Conservation (phyloP, 805 yeast species). For the Grigorovia humatica region DNA sequence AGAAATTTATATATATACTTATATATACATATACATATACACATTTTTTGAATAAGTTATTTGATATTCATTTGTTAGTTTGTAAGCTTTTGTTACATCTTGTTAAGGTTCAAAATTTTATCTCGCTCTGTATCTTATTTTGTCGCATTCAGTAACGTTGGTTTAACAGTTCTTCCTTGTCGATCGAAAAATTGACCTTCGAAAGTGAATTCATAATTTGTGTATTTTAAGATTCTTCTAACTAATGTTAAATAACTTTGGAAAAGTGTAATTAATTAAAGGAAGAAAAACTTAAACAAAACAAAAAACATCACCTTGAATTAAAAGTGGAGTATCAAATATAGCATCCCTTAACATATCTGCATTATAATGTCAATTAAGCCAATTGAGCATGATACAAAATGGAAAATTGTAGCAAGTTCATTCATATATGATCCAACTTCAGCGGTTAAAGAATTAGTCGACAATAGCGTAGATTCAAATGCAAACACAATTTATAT, state of each 20-base stretch:
- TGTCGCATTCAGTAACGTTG: no score
- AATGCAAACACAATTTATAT: slow-evolving; percentile 25
- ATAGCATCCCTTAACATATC: background rate
- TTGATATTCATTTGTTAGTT: background rate
- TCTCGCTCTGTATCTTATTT: no score
- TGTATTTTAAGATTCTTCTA: no score
- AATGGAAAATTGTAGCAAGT: slow-evolving; percentile 14
- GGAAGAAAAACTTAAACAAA: no score
- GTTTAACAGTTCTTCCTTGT: no score
- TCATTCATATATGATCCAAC: slow-evolving; percentile 29
- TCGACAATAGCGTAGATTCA: slow-evolving; percentile 35
- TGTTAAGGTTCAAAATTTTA: no score
- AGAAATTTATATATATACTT: background rate
- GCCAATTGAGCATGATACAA: slow-evolving; percentile 7
- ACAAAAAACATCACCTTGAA: background rate
- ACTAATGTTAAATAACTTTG: no score
- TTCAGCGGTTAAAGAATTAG: slow-evolving; percentile 32
- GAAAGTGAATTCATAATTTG: no score
- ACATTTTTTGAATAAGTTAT: background rate
- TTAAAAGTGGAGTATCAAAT: background rate
- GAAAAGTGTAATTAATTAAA: no score
- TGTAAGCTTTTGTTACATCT: no score
- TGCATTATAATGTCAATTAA: slow-evolving; percentile 11
- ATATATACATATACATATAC: background rate
- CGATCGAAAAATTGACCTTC: no score